Base-by-base conservation (phyloP, 768 basidiomycete genomes). In the Podaxis carcinomalis region DNA sequence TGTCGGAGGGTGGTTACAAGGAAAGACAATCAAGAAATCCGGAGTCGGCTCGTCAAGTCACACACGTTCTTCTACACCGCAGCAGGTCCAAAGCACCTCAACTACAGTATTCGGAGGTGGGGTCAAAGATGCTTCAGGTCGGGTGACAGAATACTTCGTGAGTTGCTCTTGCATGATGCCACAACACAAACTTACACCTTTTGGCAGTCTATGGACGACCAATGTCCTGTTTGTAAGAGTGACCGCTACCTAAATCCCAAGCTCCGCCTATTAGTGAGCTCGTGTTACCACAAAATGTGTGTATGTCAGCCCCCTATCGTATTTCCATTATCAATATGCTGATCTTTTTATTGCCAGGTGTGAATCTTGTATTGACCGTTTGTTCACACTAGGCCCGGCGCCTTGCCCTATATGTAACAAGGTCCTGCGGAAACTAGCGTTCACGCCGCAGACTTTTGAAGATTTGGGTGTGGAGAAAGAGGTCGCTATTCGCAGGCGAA, bases 261-360 rank as follows among this genome's bases (percentile, higher is more conserved):
- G 69, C 78, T 99, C 36, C 86, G 96, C 46, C 80, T 99, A 40
- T 83, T 98, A 52, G 95, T 99, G 67, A 94, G 92, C 73, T 89
- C 93, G 14, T 99, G 97, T 72, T 99, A 97, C 74, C 97, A 99
- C 76, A 97, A 97, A 82, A 96, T 98, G 97, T 95, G 65, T 63
- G 79, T 73, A 54, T 37, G 52, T 39, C 23, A 10, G 16, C 36
- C 50, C 16, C n/a, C 21, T 54, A 25, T 11, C 21, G 4, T 59
- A 39, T 19, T 9, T 21, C 32, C 19, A 14, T 51, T 25, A 10
- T 60, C 40, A 14, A 23, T 39, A 51, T 39, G 44, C 52, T 51
- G 32, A 32, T 50, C 40, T 53, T 27, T 49, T 56, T 39, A 21
- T 63, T 63, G 57, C 25, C 28, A 96, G 95, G 93, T 98, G 97